Percentiles rank a stretch among this genome's conserved stretches.
Conservation (phyloP, 2,329 filamentous ascomycete genomes). For the Claviceps sp. region DNA sequence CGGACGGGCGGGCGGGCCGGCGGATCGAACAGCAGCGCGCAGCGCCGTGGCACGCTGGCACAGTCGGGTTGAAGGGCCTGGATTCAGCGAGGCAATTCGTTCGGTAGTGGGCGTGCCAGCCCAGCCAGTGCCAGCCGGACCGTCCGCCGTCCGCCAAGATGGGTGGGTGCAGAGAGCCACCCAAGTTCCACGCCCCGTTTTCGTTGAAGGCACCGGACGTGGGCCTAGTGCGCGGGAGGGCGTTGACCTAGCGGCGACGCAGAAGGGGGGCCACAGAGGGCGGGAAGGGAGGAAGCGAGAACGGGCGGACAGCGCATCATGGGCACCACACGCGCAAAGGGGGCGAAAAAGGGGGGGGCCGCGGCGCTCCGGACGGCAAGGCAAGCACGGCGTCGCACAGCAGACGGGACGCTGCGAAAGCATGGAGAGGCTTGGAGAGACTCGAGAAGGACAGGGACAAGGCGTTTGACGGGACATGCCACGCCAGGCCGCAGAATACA, state of each 20-base stretch:
- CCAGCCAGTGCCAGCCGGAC: background rate
- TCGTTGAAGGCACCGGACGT: background rate
- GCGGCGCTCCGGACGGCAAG: background rate
- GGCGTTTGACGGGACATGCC: background rate
- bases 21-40: background rate
- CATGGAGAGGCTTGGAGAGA: background rate
- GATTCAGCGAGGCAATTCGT: background rate
- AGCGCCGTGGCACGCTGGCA: background rate
- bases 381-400: background rate
- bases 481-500: background rate
- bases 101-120: background rate
- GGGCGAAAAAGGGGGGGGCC: background rate
- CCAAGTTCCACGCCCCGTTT: background rate
- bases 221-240: background rate
- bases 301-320: conserved; percentile 2
- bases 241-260: conserved; percentile 4
- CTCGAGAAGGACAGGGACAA: background rate
- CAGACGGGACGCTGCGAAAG: background rate
- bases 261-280: conserved; percentile 1
- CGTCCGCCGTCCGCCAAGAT: background rate
- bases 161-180: background rate
- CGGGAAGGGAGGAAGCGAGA: conserved; percentile 5
- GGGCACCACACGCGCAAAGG: background rate
- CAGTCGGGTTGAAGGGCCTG: background rate
- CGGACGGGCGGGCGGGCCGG: background rate